Evolutionary conservation across 1,284 basidiomycete species (phyloP).

Genomic region (Neonothopanus nambi): DNA sequence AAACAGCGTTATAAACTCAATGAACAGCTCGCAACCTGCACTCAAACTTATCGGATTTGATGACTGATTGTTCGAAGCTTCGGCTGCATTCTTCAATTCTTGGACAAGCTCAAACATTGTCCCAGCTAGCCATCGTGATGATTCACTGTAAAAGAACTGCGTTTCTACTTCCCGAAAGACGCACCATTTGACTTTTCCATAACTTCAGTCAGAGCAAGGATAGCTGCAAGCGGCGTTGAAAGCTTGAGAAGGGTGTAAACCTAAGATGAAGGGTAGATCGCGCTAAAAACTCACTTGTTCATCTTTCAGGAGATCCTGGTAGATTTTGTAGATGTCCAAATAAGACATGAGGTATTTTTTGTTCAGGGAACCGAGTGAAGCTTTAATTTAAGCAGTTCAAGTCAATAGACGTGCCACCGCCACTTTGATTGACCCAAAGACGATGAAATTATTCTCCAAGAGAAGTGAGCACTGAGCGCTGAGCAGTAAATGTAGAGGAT

Average conservation of each 20-base stretch:
- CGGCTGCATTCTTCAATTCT: slow-evolving; percentile 76
- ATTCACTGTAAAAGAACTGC: not conserved
- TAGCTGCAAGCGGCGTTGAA: slow-evolving; percentile 86
- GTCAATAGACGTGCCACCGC: too few species aligned
- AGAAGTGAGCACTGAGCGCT: too few species aligned
- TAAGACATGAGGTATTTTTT: not conserved
- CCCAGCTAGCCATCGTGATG: slow-evolving; percentile 49
- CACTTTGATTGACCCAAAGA: too few species aligned
- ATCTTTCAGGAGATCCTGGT: slow-evolving; percentile 54
- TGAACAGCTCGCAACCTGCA: slow-evolving; percentile 90
- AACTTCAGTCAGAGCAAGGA: slow-evolving; percentile 78
- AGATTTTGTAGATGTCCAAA: slow-evolving; percentile 58
- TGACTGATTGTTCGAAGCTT: slow-evolving; percentile 61
- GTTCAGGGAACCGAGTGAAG: not conserved
- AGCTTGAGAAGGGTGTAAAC: slow-evolving; percentile 46
- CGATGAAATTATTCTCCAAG: too few species aligned
- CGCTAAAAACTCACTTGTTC: slow-evolving; percentile 48
- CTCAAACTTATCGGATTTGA: slow-evolving; percentile 84
- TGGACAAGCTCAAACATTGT: slow-evolving; percentile 92
- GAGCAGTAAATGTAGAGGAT: too few species aligned
- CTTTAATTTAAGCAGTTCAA: not conserved
- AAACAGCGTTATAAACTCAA: slow-evolving; percentile 83
- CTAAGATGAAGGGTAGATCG: slow-evolving; percentile 4
- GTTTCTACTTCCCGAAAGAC: slow-evolving; percentile 18
- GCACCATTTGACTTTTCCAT: slow-evolving; percentile 73